These are phyloP conservation scores for Exidia glandulosa DNA, from an alignment of 768 basidiomycete genomes.

Conservation along the genomic window DNA sequence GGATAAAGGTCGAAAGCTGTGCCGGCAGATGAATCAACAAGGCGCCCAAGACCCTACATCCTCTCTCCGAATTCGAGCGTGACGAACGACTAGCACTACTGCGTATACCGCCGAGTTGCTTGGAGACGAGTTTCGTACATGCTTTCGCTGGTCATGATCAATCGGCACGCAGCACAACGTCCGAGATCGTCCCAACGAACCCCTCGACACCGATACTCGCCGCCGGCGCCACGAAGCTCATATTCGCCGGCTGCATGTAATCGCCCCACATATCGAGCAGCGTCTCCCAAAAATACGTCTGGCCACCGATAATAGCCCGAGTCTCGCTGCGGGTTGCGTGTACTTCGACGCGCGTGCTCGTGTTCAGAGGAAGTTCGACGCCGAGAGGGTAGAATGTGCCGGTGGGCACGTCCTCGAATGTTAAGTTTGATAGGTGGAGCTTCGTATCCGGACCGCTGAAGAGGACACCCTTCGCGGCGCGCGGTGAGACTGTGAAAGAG, in stretches of 20 bases:
- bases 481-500: constrained; percentile 26
- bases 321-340: constrained; percentile 27
- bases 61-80: no score
- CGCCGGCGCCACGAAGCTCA: constrained; percentile 34
- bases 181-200: constrained; percentile 24
- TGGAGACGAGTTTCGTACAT: no score
- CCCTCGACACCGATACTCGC: constrained; percentile 21
- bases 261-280: constrained; percentile 30
- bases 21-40: no score
- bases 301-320: constrained; percentile 20
- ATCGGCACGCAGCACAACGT: constrained; percentile 11
- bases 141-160: not conserved
- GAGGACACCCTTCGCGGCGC: constrained; percentile 14
- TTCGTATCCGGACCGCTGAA: constrained; percentile 22
- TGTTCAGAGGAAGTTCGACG: constrained; percentile 17
- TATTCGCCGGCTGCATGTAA: constrained; percentile 27
- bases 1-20: no score
- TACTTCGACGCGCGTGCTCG: constrained; percentile 26
- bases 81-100: no score
- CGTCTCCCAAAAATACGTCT: constrained; percentile 25
- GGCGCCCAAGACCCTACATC: no score
- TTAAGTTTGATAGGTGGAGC: constrained; percentile 23
- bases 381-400: constrained; percentile 26
- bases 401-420: constrained; percentile 24
- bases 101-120: no score